These are phyloP conservation scores for Kodamaea sp. DNA, from an alignment of 1,139 yeast genomes.

Conservation along the genomic window DNA sequence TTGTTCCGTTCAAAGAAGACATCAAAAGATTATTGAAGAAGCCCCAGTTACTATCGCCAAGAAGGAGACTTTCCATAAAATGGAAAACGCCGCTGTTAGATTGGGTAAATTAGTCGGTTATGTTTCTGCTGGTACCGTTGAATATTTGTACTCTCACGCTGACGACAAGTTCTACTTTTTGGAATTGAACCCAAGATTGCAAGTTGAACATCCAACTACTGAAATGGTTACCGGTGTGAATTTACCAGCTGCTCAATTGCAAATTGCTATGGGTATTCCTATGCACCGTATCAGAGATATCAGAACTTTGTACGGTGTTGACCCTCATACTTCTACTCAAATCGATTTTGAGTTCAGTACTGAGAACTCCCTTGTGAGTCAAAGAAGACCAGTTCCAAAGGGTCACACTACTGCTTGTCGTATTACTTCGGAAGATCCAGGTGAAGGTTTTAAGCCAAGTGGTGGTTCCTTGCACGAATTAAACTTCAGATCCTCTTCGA, in stretches of 20 bases:
- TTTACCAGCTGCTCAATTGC: slow-evolving; percentile 96
- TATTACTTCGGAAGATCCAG: slow-evolving; percentile 97
- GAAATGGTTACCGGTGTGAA: slow-evolving; percentile 99
- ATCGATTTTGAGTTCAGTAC: slow-evolving; percentile 87
- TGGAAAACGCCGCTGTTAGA: slow-evolving; percentile 97
- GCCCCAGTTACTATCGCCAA: slow-evolving; percentile 95
- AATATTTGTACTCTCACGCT: slow-evolving; percentile 87
- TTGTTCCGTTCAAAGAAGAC: slow-evolving; percentile 97
- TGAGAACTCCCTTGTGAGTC: slow-evolving; percentile 67
- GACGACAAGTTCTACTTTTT: slow-evolving; percentile 94
- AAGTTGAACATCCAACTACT: slow-evolving; percentile 99
- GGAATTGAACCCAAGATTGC: slow-evolving; percentile 95
- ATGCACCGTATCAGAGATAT: slow-evolving; percentile 92
- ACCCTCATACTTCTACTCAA: slow-evolving; percentile 86
- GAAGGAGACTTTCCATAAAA: slow-evolving; percentile 75
- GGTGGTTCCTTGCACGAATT: slow-evolving; percentile 95
- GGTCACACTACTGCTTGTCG: slow-evolving; percentile 99
- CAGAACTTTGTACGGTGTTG: slow-evolving; percentile 89
- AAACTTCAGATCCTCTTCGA: slow-evolving; percentile 93
- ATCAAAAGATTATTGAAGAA: slow-evolving; percentile 93
- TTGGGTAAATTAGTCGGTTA: slow-evolving; percentile 95
- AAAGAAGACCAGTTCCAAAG: slow-evolving; percentile 90
- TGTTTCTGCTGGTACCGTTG: slow-evolving; percentile 98
- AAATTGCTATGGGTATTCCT: slow-evolving; percentile 99
- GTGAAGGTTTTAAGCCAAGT: slow-evolving; percentile 98